phyloP scores from a whole-genome alignment of 352 stramenopile genomes.

The Globisporangium megalacanthum region DNA sequence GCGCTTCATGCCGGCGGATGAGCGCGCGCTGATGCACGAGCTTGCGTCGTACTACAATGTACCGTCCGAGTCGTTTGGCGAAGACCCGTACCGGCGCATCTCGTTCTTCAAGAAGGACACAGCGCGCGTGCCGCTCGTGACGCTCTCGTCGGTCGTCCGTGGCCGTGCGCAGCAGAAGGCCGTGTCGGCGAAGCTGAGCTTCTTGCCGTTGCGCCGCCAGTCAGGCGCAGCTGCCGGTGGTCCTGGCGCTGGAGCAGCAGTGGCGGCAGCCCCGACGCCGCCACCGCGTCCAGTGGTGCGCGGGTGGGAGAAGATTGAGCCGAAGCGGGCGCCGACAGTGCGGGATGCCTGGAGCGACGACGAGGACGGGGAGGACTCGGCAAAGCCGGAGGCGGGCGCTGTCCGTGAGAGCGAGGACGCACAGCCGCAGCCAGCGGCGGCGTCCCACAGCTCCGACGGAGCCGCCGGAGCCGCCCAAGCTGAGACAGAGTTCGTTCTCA shows the following conservation, averaged over 20 bases:
- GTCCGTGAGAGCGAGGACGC: neutral
- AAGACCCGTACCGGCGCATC: slow-evolving; percentile 61
- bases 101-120: slow-evolving; percentile 72
- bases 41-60: slow-evolving; percentile 62
- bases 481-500: slow-evolving; percentile 15
- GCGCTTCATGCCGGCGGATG: slow-evolving; percentile 61
- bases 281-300: slow-evolving; percentile 23
- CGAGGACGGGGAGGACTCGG: slow-evolving; percentile 19
- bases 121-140: slow-evolving; percentile 42
- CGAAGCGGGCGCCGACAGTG: slow-evolving; percentile 32
- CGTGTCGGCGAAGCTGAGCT: slow-evolving; percentile 41
- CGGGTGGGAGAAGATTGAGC: slow-evolving; percentile 71
- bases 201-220: slow-evolving; percentile 35
- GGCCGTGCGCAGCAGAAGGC: slow-evolving; percentile 23
- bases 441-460: slow-evolving; percentile 1
- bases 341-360: slow-evolving; percentile 79
- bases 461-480: slow-evolving; percentile 1
- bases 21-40: slow-evolving; percentile 70
- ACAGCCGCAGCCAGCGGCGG: slow-evolving; percentile 15
- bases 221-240: slow-evolving; percentile 10
- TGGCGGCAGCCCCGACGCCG: slow-evolving; percentile 11
- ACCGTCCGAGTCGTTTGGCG: slow-evolving; percentile 68
- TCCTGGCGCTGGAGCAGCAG: slow-evolving; percentile 9
- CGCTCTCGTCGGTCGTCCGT: slow-evolving; percentile 50
- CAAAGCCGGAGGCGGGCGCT: slow-evolving; percentile 1